A percentile compares a stretch with the other conserved stretches of the same genome.
Conservation (phyloP, 768 basidiomycete genomes). For the Termitomyces sp. region DNA sequence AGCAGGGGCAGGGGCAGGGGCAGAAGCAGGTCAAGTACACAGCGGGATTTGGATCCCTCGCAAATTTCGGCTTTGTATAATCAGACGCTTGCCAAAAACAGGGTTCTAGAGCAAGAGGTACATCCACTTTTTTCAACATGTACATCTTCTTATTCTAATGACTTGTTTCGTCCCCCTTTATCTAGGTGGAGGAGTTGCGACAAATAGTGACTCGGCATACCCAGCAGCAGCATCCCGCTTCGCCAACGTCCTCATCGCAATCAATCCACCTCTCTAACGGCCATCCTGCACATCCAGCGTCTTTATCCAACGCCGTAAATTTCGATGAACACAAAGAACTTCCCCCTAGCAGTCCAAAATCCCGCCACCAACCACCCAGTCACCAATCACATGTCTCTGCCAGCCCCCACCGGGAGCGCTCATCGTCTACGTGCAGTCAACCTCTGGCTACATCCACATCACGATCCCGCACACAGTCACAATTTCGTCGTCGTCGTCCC, state of each 20-base stretch:
- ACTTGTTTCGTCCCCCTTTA: neutral
- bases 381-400: neutral
- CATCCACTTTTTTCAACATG: constrained; percentile 22
- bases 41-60: constrained; percentile 12
- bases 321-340: neutral
- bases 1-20: neutral
- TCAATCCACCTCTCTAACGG: too few species aligned
- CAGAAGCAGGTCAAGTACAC: neutral
- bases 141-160: constrained; percentile 9
- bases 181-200: constrained; percentile 8
- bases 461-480: neutral
- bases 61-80: constrained; percentile 29
- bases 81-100: constrained; percentile 25
- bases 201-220: neutral
- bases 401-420: neutral
- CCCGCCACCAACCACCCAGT: neutral
- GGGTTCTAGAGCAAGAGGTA: constrained; percentile 33
- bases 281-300: neutral
- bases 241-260: too few species aligned
- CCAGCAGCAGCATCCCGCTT: neutral
- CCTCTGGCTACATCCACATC: neutral
- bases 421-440: neutral
- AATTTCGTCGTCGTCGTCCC: neutral
- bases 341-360: neutral
- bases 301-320: neutral